A percentile compares a stretch with the other conserved stretches of the same genome.
Conservation (phyloP, 2,329 filamentous ascomycete species). For the Phoma herbarum region DNA sequence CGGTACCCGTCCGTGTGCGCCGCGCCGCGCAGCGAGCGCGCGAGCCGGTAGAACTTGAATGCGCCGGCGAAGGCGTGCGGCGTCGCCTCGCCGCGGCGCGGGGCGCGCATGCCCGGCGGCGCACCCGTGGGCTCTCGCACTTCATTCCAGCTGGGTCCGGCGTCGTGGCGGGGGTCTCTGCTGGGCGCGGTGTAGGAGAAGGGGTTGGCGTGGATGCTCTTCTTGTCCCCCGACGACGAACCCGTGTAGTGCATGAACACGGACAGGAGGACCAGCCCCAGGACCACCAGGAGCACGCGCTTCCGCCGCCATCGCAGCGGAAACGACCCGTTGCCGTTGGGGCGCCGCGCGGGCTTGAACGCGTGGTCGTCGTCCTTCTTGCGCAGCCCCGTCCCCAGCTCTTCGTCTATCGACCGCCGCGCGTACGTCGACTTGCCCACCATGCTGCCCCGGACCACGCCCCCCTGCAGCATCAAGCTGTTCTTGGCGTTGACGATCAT, state of each 20-base stretch:
- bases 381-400: conserved; percentile 57
- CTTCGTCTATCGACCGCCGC: conserved; percentile 64
- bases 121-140: conserved; percentile 37
- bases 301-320: conserved; percentile 59
- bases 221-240: background rate
- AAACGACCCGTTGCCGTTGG: conserved; percentile 40
- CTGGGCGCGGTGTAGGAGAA: conserved; percentile 2
- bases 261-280: conserved; percentile 63
- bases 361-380: conserved; percentile 71
- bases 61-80: conserved; percentile 68
- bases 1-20: conserved; percentile 62
- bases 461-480: conserved; percentile 38
- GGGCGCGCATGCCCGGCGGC: conserved; percentile 36
- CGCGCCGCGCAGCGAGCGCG: conserved; percentile 68
- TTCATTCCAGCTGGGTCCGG: conserved; percentile 22
- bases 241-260: conserved; percentile 63
- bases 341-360: conserved; percentile 51
- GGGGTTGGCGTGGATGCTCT: background rate
- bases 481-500: conserved; percentile 39
- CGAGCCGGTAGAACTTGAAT: conserved; percentile 73
- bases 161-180: conserved; percentile 7
- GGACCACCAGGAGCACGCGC: conserved; percentile 52
- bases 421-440: conserved; percentile 1
- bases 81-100: conserved; percentile 25
- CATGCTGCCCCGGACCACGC: conserved; percentile 42